Evolutionary conservation across 2,329 filamentous ascomycete genomes (phyloP).

Genomic region (Teratosphaeria pseudoeucalypti): DNA sequence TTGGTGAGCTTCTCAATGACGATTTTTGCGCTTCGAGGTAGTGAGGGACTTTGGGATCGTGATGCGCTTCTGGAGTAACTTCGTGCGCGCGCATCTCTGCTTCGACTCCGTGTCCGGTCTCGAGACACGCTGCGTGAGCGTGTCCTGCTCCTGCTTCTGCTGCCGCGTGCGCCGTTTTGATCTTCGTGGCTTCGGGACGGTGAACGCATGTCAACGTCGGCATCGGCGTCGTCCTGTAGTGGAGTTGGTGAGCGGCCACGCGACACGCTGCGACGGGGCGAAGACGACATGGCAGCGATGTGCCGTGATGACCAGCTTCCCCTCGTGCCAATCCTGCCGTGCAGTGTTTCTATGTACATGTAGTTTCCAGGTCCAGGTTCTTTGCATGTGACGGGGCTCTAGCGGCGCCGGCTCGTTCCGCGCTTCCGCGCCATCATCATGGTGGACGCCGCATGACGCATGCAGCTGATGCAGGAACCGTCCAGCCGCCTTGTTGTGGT

Average conservation of each 20-base stretch:
- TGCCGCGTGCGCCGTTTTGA: neutral
- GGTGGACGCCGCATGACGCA: neutral
- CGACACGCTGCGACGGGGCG: constrained; percentile 25
- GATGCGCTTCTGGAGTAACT: constrained; percentile 1
- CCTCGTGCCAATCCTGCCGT: neutral
- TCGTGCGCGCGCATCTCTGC: neutral
- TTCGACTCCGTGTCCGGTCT: constrained; percentile 1
- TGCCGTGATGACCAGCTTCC: neutral
- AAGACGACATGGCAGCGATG: constrained; percentile 4
- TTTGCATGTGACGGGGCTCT: neutral
- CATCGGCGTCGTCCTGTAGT: neutral
- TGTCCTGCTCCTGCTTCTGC: constrained; percentile 3
- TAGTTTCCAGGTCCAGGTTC: neutral
- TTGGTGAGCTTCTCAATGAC: constrained; percentile 93
- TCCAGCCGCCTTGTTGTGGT: neutral
- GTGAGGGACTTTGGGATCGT: constrained; percentile 10
- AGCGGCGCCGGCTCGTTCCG: neutral
- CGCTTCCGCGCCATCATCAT: neutral
- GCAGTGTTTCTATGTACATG: neutral
- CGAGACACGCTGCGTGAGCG: constrained; percentile 17
- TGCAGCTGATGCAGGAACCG: neutral
- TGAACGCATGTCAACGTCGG: neutral
- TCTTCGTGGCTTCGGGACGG: neutral
- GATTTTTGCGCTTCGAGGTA: constrained; percentile 49
- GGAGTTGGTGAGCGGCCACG: constrained; percentile 28